These are phyloP conservation scores for Lachancea dasiensis DNA, from an alignment of 805 yeast genomes.

Conservation along the genomic window DNA sequence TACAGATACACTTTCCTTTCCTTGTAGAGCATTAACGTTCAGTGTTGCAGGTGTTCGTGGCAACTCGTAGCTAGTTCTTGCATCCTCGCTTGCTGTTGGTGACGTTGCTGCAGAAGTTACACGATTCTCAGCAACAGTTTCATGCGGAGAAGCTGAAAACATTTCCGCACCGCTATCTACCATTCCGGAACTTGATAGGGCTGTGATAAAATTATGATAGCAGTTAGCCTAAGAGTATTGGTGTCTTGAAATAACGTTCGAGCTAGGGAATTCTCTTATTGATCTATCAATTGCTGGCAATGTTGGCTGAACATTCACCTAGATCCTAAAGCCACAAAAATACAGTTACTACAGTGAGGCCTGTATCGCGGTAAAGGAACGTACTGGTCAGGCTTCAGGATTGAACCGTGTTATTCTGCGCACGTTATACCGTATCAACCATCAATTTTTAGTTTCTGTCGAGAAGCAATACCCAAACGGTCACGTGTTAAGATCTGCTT, in stretches of 20 bases:
- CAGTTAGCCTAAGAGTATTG: no score
- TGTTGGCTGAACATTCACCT: no score
- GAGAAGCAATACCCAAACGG: not conserved
- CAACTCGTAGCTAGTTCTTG: slow-evolving; percentile 14
- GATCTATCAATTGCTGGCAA: no score
- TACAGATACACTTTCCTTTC: slow-evolving; percentile 8
- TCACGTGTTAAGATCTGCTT: not conserved
- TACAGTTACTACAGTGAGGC: not conserved
- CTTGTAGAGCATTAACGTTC: slow-evolving; percentile 40
- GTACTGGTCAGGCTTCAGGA: not conserved
- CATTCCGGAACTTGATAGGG: no score
- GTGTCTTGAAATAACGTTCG: no score
- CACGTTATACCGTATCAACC: not conserved
- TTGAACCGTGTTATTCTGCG: not conserved
- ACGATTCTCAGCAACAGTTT: not conserved
- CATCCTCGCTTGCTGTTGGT: not conserved
- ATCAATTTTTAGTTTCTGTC: not conserved
- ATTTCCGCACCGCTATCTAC: no score
- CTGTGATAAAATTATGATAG: no score
- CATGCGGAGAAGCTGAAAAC: no score
- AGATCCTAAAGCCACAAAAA: no score
- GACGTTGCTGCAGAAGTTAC: not conserved
- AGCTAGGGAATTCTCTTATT: no score
- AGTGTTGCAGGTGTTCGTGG: slow-evolving; percentile 44
- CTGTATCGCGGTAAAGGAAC: not conserved